phyloP scores from a whole-genome alignment of 2,329 filamentous ascomycete genomes.

The Venturia effusa region DNA sequence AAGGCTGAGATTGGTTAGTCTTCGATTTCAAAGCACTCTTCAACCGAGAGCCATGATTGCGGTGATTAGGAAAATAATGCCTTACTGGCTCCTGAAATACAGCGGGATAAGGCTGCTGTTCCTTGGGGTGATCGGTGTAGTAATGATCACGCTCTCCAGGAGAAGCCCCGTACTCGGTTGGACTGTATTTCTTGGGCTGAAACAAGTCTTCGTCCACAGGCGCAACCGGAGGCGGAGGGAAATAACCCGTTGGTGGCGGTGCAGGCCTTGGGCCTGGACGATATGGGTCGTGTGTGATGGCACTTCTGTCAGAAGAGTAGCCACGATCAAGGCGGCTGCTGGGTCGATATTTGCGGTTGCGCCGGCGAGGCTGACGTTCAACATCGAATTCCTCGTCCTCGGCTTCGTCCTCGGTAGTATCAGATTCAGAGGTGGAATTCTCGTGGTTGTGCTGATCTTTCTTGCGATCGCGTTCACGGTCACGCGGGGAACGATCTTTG shows the following conservation, averaged over 20 bases:
- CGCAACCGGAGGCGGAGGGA: constrained; percentile 6
- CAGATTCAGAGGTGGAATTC: background rate
- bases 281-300: constrained; percentile 9
- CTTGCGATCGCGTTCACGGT: background rate
- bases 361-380: background rate
- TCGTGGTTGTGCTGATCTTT: background rate
- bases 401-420: constrained; percentile 1
- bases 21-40: constrained; percentile 1
- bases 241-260: background rate
- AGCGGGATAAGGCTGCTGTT: constrained; percentile 3
- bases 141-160: constrained; percentile 3
- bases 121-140: constrained; percentile 4
- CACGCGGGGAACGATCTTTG: background rate
- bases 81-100: background rate
- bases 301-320: constrained; percentile 6
- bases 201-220: constrained; percentile 3
- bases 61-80: background rate
- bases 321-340: constrained; percentile 5
- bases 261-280: background rate
- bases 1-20: constrained; percentile 1
- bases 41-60: background rate
- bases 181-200: background rate
- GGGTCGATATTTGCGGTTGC: constrained; percentile 1
- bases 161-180: constrained; percentile 1
- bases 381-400: background rate